Conservation (phyloP, 1,139 yeast genomes). For the Wickerhamomyces sp. region DNA sequence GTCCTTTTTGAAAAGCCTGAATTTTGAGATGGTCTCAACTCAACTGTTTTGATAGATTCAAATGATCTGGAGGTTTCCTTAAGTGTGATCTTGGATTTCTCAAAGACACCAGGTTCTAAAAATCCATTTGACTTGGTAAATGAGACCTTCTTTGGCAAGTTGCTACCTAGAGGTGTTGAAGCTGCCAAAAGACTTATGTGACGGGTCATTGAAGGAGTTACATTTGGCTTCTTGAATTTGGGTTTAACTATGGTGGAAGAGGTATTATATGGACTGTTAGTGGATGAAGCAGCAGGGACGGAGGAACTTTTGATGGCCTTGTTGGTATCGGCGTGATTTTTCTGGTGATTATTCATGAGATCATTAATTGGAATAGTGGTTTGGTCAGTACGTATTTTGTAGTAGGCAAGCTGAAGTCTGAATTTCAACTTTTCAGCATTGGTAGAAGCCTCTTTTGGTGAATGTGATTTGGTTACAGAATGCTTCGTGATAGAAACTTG, state of each 20-base stretch:
- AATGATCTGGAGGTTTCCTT: conserved; percentile 5
- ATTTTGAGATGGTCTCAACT: conserved; percentile 2
- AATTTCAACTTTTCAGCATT: conserved; percentile 64
- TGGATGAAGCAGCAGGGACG: no score
- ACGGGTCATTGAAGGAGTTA: conserved; percentile 21
- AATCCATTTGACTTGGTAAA: conserved; percentile 9
- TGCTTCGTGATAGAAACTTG: conserved; percentile 4
- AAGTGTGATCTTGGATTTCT: conserved; percentile 2
- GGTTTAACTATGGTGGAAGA: not conserved
- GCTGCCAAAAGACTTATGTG: conserved; percentile 29
- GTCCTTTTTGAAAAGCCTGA: conserved; percentile 7
- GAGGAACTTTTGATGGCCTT: not conserved
- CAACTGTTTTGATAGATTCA: not conserved
- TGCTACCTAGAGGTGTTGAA: conserved; percentile 28
- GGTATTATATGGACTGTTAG: no score
- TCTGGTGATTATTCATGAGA: conserved; percentile 12
- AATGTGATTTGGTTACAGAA: not conserved
- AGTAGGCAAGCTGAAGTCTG: conserved; percentile 73
- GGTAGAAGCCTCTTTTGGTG: conserved; percentile 6
- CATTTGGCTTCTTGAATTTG: not conserved
- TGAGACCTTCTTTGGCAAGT: conserved; percentile 13
- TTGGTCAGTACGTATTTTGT: conserved; percentile 61
- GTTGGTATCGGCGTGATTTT: not conserved
- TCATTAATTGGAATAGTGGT: conserved; percentile 25
- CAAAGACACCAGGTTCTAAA: conserved; percentile 1